Evolutionary conservation across 1,139 yeast species (phyloP).

Genomic region (Candida tetrigidarum): DNA sequence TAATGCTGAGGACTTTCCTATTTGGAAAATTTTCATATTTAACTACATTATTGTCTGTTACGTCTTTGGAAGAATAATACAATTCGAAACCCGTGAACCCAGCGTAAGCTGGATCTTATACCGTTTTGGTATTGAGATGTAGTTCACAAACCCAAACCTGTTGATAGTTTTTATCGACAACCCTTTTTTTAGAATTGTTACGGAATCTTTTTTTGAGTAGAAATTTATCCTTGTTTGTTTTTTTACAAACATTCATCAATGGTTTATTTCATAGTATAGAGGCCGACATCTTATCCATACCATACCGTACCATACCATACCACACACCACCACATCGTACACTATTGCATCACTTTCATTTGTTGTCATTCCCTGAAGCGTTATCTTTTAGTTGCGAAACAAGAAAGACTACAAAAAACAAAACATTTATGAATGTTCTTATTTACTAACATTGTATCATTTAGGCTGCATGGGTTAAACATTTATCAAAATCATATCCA

Average conservation of each 20-base stretch:
- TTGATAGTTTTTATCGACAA: conserved; percentile 50
- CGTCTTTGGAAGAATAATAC: conserved; percentile 22
- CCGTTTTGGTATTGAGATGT: conserved; percentile 52
- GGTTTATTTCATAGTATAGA: conserved; percentile 72
- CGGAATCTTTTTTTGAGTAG: conserved; percentile 68
- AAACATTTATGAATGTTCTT: too few relatives aligned
- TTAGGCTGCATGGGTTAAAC: conserved; percentile 99
- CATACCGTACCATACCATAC: neutral
- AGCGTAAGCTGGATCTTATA: conserved; percentile 23
- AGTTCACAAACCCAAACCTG: conserved; percentile 33
- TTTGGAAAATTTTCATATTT: conserved; percentile 24
- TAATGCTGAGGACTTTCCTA: conserved; percentile 16
- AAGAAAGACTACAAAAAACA: too few relatives aligned
- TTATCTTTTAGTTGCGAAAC: too few relatives aligned
- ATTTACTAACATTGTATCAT: conserved; percentile 47
- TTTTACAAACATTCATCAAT: conserved; percentile 20
- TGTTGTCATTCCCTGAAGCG: neutral
- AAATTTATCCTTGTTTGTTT: conserved; percentile 37
- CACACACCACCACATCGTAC: conserved; percentile 1
- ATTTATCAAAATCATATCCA: conserved; percentile 87
- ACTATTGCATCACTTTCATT: neutral
- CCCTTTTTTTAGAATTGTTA: conserved; percentile 31
- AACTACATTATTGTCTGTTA: conserved; percentile 22
- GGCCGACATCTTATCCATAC: conserved; percentile 58
- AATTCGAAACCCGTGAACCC: conserved; percentile 34